phyloP scores from a whole-genome alignment of 164 flowering plant species.

The Pachysandra terminalis region DNA sequence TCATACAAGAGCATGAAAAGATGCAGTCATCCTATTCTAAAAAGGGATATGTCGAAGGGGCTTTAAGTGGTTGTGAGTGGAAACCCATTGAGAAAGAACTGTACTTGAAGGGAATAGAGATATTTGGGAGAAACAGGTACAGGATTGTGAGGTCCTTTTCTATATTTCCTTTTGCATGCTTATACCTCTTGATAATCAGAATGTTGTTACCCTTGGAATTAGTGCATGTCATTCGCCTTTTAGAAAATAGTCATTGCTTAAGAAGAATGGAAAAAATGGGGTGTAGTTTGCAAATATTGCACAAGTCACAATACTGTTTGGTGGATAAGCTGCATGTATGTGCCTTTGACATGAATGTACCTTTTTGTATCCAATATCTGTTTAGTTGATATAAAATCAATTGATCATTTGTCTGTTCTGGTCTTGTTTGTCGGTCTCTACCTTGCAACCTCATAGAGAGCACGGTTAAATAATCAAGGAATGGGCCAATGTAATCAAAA shows the following conservation, averaged over 20 bases:
- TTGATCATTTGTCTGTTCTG: too few relatives aligned
- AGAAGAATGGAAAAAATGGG: not conserved
- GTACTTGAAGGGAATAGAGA: conserved; percentile 86
- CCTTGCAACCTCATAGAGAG: too few relatives aligned
- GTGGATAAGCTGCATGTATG: too few relatives aligned
- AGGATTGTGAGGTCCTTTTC: not conserved
- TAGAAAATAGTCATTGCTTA: conserved; percentile 1
- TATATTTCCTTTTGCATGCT: not conserved
- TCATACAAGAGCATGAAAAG: not conserved
- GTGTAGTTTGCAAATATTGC: not conserved
- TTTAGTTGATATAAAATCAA: too few relatives aligned
- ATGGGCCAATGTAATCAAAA: too few relatives aligned
- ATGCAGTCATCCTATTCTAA: not conserved
- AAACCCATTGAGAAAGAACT: conserved; percentile 84
- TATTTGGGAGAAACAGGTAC: conserved; percentile 95
- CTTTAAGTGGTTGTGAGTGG: conserved; percentile 33
- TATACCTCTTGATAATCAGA: too few relatives aligned
- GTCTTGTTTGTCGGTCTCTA: too few relatives aligned
- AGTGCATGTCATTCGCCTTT: not conserved
- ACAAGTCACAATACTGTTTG: too few relatives aligned
- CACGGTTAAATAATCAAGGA: too few relatives aligned
- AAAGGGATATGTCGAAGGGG: not conserved
- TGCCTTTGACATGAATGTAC: too few relatives aligned
- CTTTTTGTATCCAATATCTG: too few relatives aligned
- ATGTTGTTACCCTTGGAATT: not conserved